These are phyloP conservation scores for Polychytrium aggregatum DNA, from an alignment of 192 early-diverging fungal genomes.

Conservation along the genomic window DNA sequence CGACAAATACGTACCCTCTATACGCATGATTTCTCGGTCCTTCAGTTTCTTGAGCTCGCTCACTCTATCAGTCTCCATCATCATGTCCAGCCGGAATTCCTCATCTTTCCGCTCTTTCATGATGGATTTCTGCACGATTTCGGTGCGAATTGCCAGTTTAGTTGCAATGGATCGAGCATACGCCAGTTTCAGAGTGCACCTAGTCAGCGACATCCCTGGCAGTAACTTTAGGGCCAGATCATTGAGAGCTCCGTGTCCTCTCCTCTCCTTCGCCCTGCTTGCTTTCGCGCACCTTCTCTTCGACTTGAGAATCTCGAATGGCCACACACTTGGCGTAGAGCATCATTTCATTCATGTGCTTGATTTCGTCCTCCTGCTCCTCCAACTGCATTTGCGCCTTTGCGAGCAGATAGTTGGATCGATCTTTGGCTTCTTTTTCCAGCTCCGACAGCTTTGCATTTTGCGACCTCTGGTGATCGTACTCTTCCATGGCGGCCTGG, in stretches of 20 bases:
- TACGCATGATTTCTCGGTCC: constrained; percentile 29
- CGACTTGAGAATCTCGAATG: constrained; percentile 45
- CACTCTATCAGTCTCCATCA: constrained; percentile 44
- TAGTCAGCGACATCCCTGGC: too few species aligned
- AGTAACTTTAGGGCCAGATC: too few species aligned
- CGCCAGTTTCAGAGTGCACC: too few species aligned
- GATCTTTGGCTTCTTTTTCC: constrained; percentile 41
- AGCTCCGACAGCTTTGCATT: constrained; percentile 37
- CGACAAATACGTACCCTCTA: constrained; percentile 24
- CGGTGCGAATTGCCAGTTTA: neutral
- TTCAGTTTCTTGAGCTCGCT: constrained; percentile 38
- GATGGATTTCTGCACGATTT: constrained; percentile 43
- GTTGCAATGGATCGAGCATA: too few species aligned
- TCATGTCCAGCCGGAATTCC: constrained; percentile 38
- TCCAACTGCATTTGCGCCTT: constrained; percentile 52
- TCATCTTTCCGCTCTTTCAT: constrained; percentile 33
- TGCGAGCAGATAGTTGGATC: constrained; percentile 41
- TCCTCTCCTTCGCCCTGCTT: too few species aligned
- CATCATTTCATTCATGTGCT: constrained; percentile 55
- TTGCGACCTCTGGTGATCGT: constrained; percentile 27
- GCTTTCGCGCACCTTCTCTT: constrained; percentile 39
- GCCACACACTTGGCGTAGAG: constrained; percentile 54
- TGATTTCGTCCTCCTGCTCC: constrained; percentile 57
- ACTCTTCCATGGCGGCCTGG: constrained; percentile 39
- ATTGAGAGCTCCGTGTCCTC: too few species aligned